Conservation (phyloP, 73 alveolate species). For the Symbiodinium pilosum region DNA sequence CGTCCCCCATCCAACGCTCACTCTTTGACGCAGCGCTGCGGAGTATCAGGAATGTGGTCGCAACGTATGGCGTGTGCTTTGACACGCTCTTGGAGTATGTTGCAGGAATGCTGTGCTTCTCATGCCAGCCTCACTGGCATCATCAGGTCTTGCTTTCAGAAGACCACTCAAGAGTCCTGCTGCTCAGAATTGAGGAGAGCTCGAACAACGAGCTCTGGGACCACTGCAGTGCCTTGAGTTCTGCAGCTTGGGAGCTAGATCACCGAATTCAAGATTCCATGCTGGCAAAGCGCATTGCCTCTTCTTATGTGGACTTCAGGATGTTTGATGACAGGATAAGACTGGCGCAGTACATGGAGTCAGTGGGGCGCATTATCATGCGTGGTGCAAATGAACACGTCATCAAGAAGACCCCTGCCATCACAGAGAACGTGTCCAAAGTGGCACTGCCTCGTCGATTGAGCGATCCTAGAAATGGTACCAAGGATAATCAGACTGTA, state of each 20-base stretch:
- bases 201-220: conserved; percentile 86
- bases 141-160: conserved; percentile 21
- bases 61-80: conserved; percentile 58
- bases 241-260: conserved; percentile 44
- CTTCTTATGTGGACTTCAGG: conserved; percentile 37
- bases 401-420: background rate
- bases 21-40: conserved; percentile 42
- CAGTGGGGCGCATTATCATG: conserved; percentile 43
- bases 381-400: conserved; percentile 67
- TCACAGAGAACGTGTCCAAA: background rate
- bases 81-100: conserved; percentile 76
- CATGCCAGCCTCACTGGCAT: conserved; percentile 88
- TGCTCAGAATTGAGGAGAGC: conserved; percentile 25
- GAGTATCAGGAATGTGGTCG: conserved; percentile 10
- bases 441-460: conserved; percentile 3
- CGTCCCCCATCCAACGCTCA: conserved; percentile 38
- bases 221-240: conserved; percentile 9
- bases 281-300: conserved; percentile 24
- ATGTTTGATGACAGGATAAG: conserved; percentile 74
- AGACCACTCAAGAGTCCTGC: background rate
- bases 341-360: conserved; percentile 83
- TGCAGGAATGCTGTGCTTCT: conserved; percentile 81
- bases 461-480: background rate
- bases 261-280: conserved; percentile 48
- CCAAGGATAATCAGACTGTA: background rate